Conservation (phyloP, 148 eudicot genomes). For the Persicaria maculosa region DNA sequence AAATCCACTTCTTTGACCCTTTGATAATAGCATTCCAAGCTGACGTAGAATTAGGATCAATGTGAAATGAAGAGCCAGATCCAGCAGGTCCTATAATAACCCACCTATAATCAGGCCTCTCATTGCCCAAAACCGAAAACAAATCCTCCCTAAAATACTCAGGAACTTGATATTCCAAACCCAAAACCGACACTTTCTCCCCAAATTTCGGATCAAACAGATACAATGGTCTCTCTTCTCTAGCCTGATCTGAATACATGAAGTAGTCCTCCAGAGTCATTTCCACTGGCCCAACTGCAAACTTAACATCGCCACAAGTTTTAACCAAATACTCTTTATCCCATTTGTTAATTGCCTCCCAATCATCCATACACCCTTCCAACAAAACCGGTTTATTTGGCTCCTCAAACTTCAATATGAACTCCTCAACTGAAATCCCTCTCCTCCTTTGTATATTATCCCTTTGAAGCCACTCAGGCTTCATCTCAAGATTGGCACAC, state of each 20-base stretch:
- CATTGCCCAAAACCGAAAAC: constrained; percentile 72
- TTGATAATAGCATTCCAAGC: constrained; percentile 97
- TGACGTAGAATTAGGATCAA: constrained; percentile 97
- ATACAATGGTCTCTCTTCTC: constrained; percentile 92
- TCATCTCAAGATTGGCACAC: constrained; percentile 98
- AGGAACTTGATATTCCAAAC: constrained; percentile 68
- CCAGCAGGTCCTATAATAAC: constrained; percentile 93
- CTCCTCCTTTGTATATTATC: constrained; percentile 65
- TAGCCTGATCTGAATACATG: constrained; percentile 63
- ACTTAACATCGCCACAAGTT: constrained; percentile 52
- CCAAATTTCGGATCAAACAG: constrained; percentile 89
- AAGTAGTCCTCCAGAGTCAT: constrained; percentile 83
- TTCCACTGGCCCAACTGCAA: constrained; percentile 83
- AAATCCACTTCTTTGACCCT: constrained; percentile 95
- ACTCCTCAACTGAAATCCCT: constrained; percentile 86
- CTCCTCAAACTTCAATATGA: constrained; percentile 64
- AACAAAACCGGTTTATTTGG: constrained; percentile 84
- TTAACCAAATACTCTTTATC: constrained; percentile 58
- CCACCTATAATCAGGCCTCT: constrained; percentile 98
- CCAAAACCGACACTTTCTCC: constrained; percentile 61
- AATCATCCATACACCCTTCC: constrained; percentile 82
- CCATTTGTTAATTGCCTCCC: constrained; percentile 72
- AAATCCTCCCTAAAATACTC: constrained; percentile 81
- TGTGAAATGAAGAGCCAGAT: constrained; percentile 94
- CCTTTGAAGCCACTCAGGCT: constrained; percentile 76